Base-by-base conservation (phyloP, 345 rosid genomes). In the Populus deltoides region DNA sequence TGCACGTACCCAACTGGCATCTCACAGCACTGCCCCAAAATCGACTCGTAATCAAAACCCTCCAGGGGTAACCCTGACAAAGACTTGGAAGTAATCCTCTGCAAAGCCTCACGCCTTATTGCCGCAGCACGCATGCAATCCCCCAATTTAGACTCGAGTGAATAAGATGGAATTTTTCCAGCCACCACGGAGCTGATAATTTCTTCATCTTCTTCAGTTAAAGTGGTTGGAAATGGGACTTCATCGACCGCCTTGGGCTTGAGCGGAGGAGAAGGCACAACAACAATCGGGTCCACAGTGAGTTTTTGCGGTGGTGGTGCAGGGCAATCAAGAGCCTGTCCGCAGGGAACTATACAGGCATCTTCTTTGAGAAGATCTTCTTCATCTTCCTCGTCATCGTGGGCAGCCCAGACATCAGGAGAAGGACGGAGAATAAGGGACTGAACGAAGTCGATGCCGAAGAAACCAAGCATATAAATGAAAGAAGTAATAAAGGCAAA, bases 1-100 rank as follows among this genome's bases (percentile, higher is more conserved):
- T 86, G 89, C 38, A 86, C 84, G 36, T 86, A 84, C 51, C 89
- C 89, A 5, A 86, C 75, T 1, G 89, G 86, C 87, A 86, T 84
- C 78, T 86, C 89, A 38, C 89, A 86, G 80, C 89, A 86, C 83
- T 84, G 89, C 53, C 87, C 86, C 45, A 84, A 63, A 57, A 86
- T 84, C 1, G 89, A 84, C 31, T 78, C 62, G 78, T 84, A 86
- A 75, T 84, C 78, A 29, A 84, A 84, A 1, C 86, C 86, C 7
- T 81, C 87, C 55, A 84, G 47, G 0, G 89, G 89, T 61, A 86
- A 72, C 6, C 87, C 87, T 0, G 51, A n/a, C 4, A 82, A 83
- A 4, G 87, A 85, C 74, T 71, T 77, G 1, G 85, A 83, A 2
- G 86, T 80, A 36, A 73, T 65, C 66, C 86, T 81, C 77, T 84